Evolutionary conservation across 2,329 filamentous ascomycete genomes (phyloP), one percentile per base, ranked within the genome.

Genomic region (Penicillium nordicum): DNA sequence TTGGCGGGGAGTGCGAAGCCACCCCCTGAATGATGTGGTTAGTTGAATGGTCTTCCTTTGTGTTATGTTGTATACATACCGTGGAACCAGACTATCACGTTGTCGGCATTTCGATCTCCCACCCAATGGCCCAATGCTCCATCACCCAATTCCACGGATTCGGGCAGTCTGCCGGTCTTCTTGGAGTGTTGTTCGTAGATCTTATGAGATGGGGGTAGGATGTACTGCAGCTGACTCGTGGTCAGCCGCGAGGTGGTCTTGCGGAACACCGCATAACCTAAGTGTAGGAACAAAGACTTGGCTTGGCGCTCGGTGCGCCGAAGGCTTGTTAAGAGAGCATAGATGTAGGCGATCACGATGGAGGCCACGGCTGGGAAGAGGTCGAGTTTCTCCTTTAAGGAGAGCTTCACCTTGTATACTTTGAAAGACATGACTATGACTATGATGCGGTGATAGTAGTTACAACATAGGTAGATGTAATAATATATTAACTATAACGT

Each of bases 1-100:
- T 69, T 70, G 8, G 76, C 77, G 2, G 82, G 75, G 8, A 83
- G 55, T 2, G 77, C 77, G 63, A 83, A 87, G 5, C 84, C 84
- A 43, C 84, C 84, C 16, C 81, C 80, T 83, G 36, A 14, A 48
- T 18, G 6, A 21, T 16, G 18, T 16, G 32, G 32, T 14, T 42
- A 41, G 29, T 14, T 25, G 12, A 10, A 25, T 34, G 4, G 4
- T 34, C 18, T 34, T 29, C 23, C 18, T 34, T 23, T 16, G 14
- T 42, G 29, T 12, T 3, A 5, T 5, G 32, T n/a, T 30, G 2
- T 41, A 10, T 27, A 42, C 62, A 34, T 50, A 75, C 72, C 73
- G 38, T 74, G 71, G 49, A 68, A 75, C 68, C 68, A 77, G 45
- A 76, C 63, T n/a, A 77, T 54, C n/a, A 75, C 67, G 41, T 73